Evolutionary conservation across 1,284 basidiomycete species (phyloP).

Genomic region (Puccinia sorghi): DNA sequence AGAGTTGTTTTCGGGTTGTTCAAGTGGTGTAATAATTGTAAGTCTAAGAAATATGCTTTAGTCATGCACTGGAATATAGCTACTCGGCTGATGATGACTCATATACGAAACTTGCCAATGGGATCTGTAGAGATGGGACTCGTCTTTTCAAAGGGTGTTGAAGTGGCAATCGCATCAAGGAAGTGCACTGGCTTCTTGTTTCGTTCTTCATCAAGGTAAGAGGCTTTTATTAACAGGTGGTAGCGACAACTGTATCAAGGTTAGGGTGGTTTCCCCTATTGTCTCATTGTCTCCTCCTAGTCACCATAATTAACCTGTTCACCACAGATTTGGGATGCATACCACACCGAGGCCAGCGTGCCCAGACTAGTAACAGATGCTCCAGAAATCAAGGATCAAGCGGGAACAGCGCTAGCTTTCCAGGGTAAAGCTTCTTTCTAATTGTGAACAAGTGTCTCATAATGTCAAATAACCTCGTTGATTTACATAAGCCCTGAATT

Average conservation of each 20-base stretch:
- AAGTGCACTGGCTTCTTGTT: slow-evolving; percentile 46
- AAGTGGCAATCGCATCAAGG: slow-evolving; percentile 48
- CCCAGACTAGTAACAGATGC: slow-evolving; percentile 73
- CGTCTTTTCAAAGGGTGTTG: slow-evolving; percentile 34
- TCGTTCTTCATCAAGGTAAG: slow-evolving; percentile 36
- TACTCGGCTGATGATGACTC: not conserved
- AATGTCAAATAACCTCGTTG: not conserved
- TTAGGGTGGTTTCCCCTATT: slow-evolving; percentile 64
- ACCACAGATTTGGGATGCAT: slow-evolving; percentile 51
- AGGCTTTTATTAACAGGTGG: slow-evolving; percentile 51
- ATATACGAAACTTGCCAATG: not conserved
- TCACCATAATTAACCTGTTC: slow-evolving; percentile 64
- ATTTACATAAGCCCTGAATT: slow-evolving; percentile 41
- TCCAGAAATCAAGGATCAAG: slow-evolving; percentile 77
- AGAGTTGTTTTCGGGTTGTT: slow-evolving; percentile 49
- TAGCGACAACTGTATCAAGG: slow-evolving; percentile 59
- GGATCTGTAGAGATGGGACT: slow-evolving; percentile 42
- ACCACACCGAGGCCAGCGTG: slow-evolving; percentile 65
- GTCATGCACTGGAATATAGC: not conserved
- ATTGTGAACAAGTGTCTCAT: not conserved
- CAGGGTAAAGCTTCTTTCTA: slow-evolving; percentile 19
- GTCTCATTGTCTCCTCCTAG: slow-evolving; percentile 79
- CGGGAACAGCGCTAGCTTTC: slow-evolving; percentile 60
- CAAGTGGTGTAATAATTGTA: slow-evolving; percentile 42
- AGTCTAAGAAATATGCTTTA: slow-evolving; percentile 3